These are phyloP conservation scores for Colletotrichum musae DNA, from an alignment of 2,329 filamentous ascomycete species.

Conservation along the genomic window DNA sequence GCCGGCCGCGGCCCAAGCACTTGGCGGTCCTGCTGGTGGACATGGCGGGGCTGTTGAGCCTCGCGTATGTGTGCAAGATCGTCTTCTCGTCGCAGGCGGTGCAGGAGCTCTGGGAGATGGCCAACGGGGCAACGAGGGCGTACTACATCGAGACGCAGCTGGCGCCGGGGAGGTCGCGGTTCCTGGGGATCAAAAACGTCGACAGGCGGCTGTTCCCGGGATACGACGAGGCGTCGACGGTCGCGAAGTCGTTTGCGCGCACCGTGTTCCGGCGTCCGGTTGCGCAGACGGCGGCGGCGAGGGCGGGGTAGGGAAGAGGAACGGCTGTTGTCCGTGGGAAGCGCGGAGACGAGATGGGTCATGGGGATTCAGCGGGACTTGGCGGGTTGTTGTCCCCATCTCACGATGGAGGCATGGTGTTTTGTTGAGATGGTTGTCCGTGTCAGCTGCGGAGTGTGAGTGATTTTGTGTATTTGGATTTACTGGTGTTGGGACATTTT, in stretches of 20 bases:
- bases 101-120: slow-evolving; percentile 17
- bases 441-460: neutral
- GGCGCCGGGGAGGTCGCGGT: neutral
- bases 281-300: neutral
- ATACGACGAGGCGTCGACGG: neutral
- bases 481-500: neutral
- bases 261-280: neutral
- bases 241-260: neutral
- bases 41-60: neutral
- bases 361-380: neutral
- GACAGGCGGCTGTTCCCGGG: slow-evolving; percentile 10
- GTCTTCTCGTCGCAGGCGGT: slow-evolving; percentile 7
- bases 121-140: slow-evolving; percentile 28
- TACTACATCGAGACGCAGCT: slow-evolving; percentile 25
- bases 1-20: slow-evolving; percentile 5
- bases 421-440: slow-evolving; percentile 4
- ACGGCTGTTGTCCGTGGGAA: slow-evolving; percentile 9
- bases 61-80: slow-evolving; percentile 1
- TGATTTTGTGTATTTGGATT: neutral
- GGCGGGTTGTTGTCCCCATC: neutral
- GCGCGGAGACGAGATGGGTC: slow-evolving; percentile 12
- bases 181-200: slow-evolving; percentile 1
- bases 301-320: neutral
- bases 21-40: slow-evolving; percentile 11
- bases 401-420: neutral